Evolutionary conservation across 768 basidiomycete species (phyloP), one percentile per base, ranked within the genome.

Genomic region (Mycena vulgaris): DNA sequence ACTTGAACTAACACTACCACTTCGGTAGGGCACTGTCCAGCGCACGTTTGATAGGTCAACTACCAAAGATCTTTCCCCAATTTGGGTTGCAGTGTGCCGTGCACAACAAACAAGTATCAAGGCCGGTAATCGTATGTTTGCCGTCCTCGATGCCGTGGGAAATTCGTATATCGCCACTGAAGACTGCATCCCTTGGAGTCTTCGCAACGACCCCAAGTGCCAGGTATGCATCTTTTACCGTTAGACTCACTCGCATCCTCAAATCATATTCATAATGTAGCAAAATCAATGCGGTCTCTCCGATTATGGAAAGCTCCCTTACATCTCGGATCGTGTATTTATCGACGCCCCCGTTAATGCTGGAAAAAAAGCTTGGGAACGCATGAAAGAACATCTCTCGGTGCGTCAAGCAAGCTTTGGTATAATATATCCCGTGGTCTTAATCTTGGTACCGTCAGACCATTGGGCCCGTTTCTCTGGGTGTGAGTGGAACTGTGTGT

Each of bases 71-170:
- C 30, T 63, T 35, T 63, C 62, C 17, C 62, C 62, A 37, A 48
- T 63, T 28, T 63, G 62, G 62, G 47, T 63, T 9, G 62, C 62
- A 19, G 27, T 48, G 48, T 63, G 62, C 33, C 62, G 62, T 31
- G 62, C 52, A 63, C 45, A 48, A 52, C 62, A 25, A 8, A 27
- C 51, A 4, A 30, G 28, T 30, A 27, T 52, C 31, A 25, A 25
- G 28, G 51, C 31, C 28, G 51, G 51, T 11, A 30, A 30, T 30
- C 51, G 9, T 10, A 52, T 52, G 51, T 13, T 19, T 17, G 31
- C 25, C 13, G 28, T 30, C 21, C 51, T 52, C 9, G 25, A 52
- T 30, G 28, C 51, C 28, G 51, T 52, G 13, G 51, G 51, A 30
- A 52, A 30, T 30, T 52, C 51, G 28, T 52, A 30, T 17, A 30